phyloP scores from a whole-genome alignment of 176 grass and related monocot genomes.

The Alopecurus myosuroides region DNA sequence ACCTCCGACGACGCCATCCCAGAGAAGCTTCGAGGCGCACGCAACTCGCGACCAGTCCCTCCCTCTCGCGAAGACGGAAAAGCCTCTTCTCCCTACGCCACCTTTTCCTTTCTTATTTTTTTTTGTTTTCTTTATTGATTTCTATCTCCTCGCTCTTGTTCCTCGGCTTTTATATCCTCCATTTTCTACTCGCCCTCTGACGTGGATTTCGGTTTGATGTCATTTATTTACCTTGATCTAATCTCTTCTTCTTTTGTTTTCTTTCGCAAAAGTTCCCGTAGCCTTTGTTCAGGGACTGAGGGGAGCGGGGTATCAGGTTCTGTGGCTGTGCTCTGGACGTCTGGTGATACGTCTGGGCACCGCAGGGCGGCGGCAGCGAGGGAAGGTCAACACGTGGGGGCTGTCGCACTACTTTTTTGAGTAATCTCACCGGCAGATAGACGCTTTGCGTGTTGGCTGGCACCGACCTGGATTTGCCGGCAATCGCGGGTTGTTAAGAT shows the following conservation, averaged over 20 bases:
- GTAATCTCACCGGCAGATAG: neutral
- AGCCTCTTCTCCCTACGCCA: slow-evolving; percentile 2
- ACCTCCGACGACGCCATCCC: slow-evolving; percentile 34
- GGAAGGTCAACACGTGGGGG: neutral
- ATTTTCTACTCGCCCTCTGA: neutral
- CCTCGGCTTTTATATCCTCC: neutral
- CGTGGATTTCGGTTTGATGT: neutral
- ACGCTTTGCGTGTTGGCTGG: neutral
- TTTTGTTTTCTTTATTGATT: neutral
- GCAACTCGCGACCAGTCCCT: neutral
- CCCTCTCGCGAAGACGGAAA: neutral
- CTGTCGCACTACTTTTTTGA: neutral
- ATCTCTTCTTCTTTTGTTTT: neutral
- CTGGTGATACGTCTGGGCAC: too few species aligned
- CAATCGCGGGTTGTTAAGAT: neutral
- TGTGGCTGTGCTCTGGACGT: neutral
- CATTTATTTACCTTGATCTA: neutral
- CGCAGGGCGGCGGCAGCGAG: neutral
- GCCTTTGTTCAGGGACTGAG: neutral
- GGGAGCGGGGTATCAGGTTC: neutral
- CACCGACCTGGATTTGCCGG: neutral
- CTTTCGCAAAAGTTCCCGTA: neutral
- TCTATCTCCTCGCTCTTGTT: neutral
- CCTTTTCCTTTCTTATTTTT: slow-evolving; percentile 15
- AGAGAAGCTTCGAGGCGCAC: slow-evolving; percentile 28